These are phyloP conservation scores for Nematocida displodere DNA, from an alignment of 371 early-diverging fungal species.

Conservation along the genomic window DNA sequence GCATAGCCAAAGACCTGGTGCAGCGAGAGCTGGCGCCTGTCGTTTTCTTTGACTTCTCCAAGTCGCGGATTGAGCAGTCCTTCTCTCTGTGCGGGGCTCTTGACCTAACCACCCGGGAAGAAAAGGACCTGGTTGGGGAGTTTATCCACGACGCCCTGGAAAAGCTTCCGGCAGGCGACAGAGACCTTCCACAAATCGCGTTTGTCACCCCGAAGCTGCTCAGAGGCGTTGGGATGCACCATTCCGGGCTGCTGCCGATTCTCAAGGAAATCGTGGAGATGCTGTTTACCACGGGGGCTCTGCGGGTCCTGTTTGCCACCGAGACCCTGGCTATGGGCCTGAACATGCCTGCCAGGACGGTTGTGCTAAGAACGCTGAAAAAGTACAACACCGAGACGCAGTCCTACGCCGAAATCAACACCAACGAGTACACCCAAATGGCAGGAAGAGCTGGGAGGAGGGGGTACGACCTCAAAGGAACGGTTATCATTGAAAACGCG, in stretches of 20 bases:
- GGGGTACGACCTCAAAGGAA: slow-evolving; percentile 82
- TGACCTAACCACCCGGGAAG: slow-evolving; percentile 56
- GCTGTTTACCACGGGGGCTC: slow-evolving; percentile 79
- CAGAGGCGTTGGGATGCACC: slow-evolving; percentile 92
- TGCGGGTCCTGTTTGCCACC: slow-evolving; percentile 82
- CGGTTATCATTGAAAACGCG: slow-evolving; percentile 74
- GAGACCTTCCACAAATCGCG: slow-evolving; percentile 77
- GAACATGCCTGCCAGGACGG: slow-evolving; percentile 90
- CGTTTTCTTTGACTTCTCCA: slow-evolving; percentile 64
- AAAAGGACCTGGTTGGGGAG: slow-evolving; percentile 53
- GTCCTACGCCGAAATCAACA: slow-evolving; percentile 73
- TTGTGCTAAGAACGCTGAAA: slow-evolving; percentile 79
- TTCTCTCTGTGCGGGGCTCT: slow-evolving; percentile 44
- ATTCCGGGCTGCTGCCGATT: slow-evolving; percentile 88
- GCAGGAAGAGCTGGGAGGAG: slow-evolving; percentile 94
- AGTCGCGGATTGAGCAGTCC: slow-evolving; percentile 56
- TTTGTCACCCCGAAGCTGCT: slow-evolving; percentile 74
- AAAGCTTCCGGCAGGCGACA: slow-evolving; percentile 54
- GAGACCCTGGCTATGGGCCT: slow-evolving; percentile 96
- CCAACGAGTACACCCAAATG: slow-evolving; percentile 97
- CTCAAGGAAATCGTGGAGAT: slow-evolving; percentile 92
- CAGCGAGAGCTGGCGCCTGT: slow-evolving; percentile 52
- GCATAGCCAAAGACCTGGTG: slow-evolving; percentile 57
- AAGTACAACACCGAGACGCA: slow-evolving; percentile 67
- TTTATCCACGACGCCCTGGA: slow-evolving; percentile 55